phyloP scores from a whole-genome alignment of 805 yeast genomes.

The Babjeviella inositovora region DNA sequence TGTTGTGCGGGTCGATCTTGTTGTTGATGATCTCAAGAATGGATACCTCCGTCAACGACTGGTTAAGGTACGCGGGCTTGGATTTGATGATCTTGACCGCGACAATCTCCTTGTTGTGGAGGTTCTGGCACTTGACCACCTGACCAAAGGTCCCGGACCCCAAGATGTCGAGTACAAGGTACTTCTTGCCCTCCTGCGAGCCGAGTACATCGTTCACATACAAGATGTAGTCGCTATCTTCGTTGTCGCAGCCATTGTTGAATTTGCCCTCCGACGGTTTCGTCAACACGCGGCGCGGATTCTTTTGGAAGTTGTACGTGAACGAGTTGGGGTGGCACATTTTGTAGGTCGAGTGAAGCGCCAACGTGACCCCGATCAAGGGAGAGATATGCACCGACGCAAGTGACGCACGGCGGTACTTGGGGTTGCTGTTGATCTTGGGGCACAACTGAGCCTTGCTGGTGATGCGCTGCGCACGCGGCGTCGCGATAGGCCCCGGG shows the following conservation, averaged over 20 bases:
- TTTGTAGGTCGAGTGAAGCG: slow-evolving; percentile 64
- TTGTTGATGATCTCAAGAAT: slow-evolving; percentile 69
- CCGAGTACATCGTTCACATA: slow-evolving; percentile 93
- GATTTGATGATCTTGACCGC: slow-evolving; percentile 94
- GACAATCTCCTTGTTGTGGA: slow-evolving; percentile 67
- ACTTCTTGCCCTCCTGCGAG: slow-evolving; percentile 67
- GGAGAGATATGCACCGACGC: slow-evolving; percentile 62
- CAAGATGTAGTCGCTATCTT: slow-evolving; percentile 77
- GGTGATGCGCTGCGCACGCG: slow-evolving; percentile 25
- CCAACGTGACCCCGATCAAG: slow-evolving; percentile 59
- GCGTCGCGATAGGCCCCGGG: slow-evolving; percentile 12
- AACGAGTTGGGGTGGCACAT: slow-evolving; percentile 71
- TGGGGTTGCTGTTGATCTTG: slow-evolving; percentile 39
- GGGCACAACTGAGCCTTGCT: slow-evolving; percentile 44
- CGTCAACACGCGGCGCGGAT: slow-evolving; percentile 85
- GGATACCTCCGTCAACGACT: slow-evolving; percentile 80
- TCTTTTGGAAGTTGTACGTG: slow-evolving; percentile 67
- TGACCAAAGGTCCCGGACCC: slow-evolving; percentile 99
- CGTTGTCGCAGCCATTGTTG: slow-evolving; percentile 79
- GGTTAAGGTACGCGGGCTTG: slow-evolving; percentile 80
- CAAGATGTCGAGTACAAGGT: slow-evolving; percentile 74
- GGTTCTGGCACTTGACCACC: slow-evolving; percentile 84
- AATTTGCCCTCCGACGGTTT: slow-evolving; percentile 76
- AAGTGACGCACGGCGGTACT: slow-evolving; percentile 54
- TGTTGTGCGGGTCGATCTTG: slow-evolving; percentile 51